Conservation (phyloP, 106 monocot genomes). For the Posidonia australis region DNA sequence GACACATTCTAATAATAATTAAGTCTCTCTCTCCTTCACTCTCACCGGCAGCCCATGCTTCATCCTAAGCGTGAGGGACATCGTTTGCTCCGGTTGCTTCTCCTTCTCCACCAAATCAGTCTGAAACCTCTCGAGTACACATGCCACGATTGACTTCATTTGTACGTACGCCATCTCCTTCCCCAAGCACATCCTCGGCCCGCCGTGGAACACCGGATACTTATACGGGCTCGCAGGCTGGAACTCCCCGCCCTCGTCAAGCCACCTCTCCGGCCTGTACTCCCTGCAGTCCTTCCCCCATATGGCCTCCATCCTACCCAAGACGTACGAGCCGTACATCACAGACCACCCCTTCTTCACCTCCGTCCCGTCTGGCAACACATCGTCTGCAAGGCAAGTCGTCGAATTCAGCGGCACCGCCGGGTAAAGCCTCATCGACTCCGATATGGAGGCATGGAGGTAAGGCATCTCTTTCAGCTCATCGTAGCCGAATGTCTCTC, state of each 20-base stretch:
- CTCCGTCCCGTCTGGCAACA: conserved; percentile 10
- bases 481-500: conserved; percentile 7
- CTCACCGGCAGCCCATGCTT: conserved; percentile 4
- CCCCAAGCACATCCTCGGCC: conserved; percentile 14
- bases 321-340: conserved; percentile 8
- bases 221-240: conserved; percentile 9
- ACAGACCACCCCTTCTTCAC: conserved; percentile 5
- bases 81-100: background rate
- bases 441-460: conserved; percentile 20
- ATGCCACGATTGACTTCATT: conserved; percentile 7
- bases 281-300: conserved; percentile 17
- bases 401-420: conserved; percentile 1
- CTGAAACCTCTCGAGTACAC: conserved; percentile 1
- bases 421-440: conserved; percentile 22
- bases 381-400: conserved; percentile 1
- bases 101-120: background rate
- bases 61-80: conserved; percentile 6
- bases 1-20: too few relatives aligned
- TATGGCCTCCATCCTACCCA: conserved; percentile 14
- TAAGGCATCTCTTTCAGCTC: conserved; percentile 20
- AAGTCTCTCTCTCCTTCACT: background rate
- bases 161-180: conserved; percentile 16
- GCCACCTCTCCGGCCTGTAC: conserved; percentile 20
- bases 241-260: conserved; percentile 6
- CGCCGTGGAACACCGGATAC: conserved; percentile 6